Conservation (phyloP, 2,329 filamentous ascomycete species). For the Ceratocystis cubensis region DNA sequence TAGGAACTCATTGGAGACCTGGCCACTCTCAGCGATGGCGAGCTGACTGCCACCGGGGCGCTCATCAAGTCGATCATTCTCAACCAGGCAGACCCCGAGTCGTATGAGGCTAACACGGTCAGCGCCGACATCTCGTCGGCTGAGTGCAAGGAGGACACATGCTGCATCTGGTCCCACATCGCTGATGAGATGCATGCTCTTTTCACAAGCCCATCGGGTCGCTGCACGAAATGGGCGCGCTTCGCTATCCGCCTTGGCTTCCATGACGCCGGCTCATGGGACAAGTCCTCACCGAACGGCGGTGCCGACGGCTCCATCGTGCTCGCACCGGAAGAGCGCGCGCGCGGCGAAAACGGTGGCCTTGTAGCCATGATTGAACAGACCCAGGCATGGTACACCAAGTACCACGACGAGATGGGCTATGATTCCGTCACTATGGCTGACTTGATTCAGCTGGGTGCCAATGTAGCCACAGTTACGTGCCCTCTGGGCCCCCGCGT, state of each 20-base stretch:
- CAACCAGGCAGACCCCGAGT: conserved; percentile 26
- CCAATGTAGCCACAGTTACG: conserved; percentile 38
- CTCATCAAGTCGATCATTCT: conserved; percentile 31
- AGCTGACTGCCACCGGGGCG: conserved; percentile 29
- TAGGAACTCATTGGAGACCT: conserved; percentile 32
- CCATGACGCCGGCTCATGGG: conserved; percentile 37
- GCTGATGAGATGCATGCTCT: conserved; percentile 30
- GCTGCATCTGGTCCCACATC: conserved; percentile 36
- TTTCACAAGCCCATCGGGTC: conserved; percentile 30
- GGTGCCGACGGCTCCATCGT: conserved; percentile 38
- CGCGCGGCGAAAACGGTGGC: conserved; percentile 35
- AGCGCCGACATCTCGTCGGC: conserved; percentile 24
- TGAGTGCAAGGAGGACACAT: conserved; percentile 31
- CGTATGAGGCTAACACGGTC: conserved; percentile 23
- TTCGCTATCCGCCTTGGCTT: conserved; percentile 37
- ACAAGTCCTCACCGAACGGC: conserved; percentile 29
- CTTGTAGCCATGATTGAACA: conserved; percentile 34
- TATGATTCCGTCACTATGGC: conserved; percentile 35
- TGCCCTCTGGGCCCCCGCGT: conserved; percentile 37
- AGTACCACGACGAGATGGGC: conserved; percentile 28
- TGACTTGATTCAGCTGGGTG: conserved; percentile 43
- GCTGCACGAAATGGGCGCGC: conserved; percentile 35
- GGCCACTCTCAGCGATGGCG: conserved; percentile 24
- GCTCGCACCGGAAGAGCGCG: conserved; percentile 31
- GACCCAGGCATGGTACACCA: conserved; percentile 31